Evolutionary conservation across 2,329 filamentous ascomycete species (phyloP).

Genomic region (Aspergillus pseudoglaucus): DNA sequence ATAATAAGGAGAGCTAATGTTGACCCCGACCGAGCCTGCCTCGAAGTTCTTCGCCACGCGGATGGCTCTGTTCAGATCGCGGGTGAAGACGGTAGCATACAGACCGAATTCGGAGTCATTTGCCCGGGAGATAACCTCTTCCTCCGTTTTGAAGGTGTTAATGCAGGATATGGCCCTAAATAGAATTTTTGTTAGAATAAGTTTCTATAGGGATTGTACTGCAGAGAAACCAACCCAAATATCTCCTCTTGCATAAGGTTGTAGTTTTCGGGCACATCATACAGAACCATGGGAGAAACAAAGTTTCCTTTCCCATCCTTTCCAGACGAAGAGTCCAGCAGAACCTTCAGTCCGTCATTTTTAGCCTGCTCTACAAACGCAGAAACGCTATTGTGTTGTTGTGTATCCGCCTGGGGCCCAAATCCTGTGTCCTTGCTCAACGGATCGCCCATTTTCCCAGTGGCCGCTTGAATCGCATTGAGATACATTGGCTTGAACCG

Average conservation of each 20-base stretch:
- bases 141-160: conserved; percentile 35
- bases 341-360: background rate
- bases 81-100: conserved; percentile 6
- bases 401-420: background rate
- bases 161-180: conserved; percentile 6
- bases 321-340: background rate
- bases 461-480: background rate
- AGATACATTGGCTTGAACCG: conserved; percentile 4
- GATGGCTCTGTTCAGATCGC: conserved; percentile 6
- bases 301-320: conserved; percentile 50
- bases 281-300: conserved; percentile 77
- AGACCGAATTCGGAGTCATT: conserved; percentile 35
- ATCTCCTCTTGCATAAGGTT: conserved; percentile 33
- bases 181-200: background rate
- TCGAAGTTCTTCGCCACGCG: conserved; percentile 4
- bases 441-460: background rate
- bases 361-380: background rate
- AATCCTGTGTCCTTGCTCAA: background rate
- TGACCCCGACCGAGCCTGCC: conserved; percentile 9
- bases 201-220: background rate
- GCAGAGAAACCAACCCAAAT: conserved; percentile 24
- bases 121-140: conserved; percentile 48
- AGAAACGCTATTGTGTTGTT: background rate
- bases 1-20: conserved; percentile 1
- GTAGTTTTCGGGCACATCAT: conserved; percentile 52